Base-by-base conservation (phyloP, 2,329 filamentous ascomycete genomes). In the Plectosphaerella sp. region DNA sequence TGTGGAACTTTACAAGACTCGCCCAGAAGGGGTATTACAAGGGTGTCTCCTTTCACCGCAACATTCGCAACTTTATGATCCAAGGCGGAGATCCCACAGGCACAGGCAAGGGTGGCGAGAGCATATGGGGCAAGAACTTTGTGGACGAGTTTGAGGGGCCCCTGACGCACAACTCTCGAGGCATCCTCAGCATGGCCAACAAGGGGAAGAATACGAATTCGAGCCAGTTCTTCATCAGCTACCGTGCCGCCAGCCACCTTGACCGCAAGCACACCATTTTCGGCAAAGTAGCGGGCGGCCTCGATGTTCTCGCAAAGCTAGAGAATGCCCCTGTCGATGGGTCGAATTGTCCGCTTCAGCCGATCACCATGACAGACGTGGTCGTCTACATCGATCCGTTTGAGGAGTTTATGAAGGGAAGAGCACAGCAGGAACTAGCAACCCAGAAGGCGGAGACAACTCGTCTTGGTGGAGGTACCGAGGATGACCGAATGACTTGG, bases 171-270 rank as follows among this genome's bases (percentile, higher is more conserved):
- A 87, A 91, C 63, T 73, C 79, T 0, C 79, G 92, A 25, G 94
- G 94, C 12, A 82, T 92, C 1, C 65, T 95, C 24, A 91, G 87
- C 59, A 99, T 99, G 94, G 94, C 94, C 41, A 99, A 99, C 71
- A 99, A 99, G 67, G 94, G 94, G 53, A 97, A 97, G 65, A 93
- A 97, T 65, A 97, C 93, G 20, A 99, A 99, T 71, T 94, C 89
- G 9, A 90, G 84, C 60, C 94, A 99, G 69, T 99, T 86, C 66
- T 99, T 97, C 76, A 88, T 99, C 64, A 89, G 88, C 0, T 99
- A 99, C 69, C 86, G 90, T 48, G 78, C 88, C 1, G 83, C 87
- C 0, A 86, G 88, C 57, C 94, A 99, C 71, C 80, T 99, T 1
- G 91, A 99, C 69, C 82, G 87, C 54, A 99, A 99, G 65, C 94